Base-by-base conservation (phyloP, 2,329 filamentous ascomycete species). In the Penicillium brasilianum region DNA sequence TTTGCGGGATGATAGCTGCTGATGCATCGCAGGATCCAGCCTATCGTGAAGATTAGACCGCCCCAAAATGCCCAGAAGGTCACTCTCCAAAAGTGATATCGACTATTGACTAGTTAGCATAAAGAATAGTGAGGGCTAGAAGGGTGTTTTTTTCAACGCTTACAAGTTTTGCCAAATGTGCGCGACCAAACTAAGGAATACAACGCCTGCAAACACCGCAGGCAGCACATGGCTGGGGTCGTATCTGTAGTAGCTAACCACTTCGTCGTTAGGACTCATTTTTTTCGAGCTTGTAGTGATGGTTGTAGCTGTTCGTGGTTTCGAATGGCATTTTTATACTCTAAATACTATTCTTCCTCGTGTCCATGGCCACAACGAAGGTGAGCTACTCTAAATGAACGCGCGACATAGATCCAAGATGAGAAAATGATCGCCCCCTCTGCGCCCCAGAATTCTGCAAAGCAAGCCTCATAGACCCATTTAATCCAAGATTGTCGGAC, bases 21-120 rank as follows among this genome's bases (percentile, higher is more conserved):
- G 49, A 76, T 50, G 25, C 62, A 58, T 9, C 74, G 71, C 28
- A 76, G 64, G 44, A 76, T 74, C 76, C 76, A 79, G 28, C 76
- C 77, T 4, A 70, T 65, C 9, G 71, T 75, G 64, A 77, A 79
- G 36, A 79, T 64, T 11, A 67, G 34, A 50, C 75, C 72, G 53
- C 71, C 76, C 69, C 71, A 77, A 48, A 69, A 69, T 60, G 77
- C 70, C 60, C 74, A 77, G 61, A 76, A 77, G 7, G 72, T 76
- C 16, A 77, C 66, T n/a, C 63, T 66, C 74, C 74, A 77, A 55
- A 69, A 76, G 28, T 65, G 62, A 55, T 75, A 75, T 51, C 61
- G 70, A 55, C 74, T 69, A 34, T 54, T 39, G 41, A 43, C 16
- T 10, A 2, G 28, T 52, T 4, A 54, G 22, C 70, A 28, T 20